Conservation (phyloP, 2,329 filamentous ascomycete genomes). For the Gyromitra esculenta region DNA sequence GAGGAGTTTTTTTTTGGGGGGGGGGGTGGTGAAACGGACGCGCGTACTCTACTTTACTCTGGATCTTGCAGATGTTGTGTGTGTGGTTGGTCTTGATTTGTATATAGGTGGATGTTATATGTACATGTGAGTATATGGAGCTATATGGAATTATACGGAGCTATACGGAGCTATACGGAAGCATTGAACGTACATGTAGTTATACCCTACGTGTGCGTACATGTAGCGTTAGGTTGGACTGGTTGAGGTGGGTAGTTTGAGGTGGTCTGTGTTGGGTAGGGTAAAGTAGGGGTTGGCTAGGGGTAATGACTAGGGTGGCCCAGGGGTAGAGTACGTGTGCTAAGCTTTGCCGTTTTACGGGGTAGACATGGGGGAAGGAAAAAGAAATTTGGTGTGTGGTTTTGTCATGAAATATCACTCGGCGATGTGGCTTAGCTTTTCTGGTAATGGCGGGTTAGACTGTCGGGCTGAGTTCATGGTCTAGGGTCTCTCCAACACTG, state of each 20-base stretch:
- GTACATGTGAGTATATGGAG: no score
- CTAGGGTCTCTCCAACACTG: background rate
- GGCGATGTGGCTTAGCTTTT: background rate
- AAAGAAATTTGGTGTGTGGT: background rate
- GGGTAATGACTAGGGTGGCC: background rate
- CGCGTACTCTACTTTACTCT: background rate
- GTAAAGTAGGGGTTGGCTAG: background rate
- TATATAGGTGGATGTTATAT: no score
- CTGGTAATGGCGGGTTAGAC: background rate
- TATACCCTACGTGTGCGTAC: background rate
- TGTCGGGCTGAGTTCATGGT: background rate
- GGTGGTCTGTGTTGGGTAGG: background rate
- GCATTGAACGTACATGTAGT: background rate
- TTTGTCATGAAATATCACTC: background rate
- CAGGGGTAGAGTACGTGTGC: background rate
- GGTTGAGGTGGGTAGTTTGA: background rate
- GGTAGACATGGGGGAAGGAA: background rate
- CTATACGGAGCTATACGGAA: background rate
- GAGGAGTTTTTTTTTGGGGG: no score
- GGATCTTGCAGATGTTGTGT: no score
- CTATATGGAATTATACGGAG: no score
- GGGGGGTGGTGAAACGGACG: background rate
- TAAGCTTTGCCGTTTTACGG: background rate
- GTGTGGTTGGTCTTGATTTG: no score
- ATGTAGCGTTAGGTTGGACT: background rate